A percentile compares a stretch with the other conserved stretches of the same genome.
Conservation (phyloP, 495 filamentous ascomycete species). For the Cercophora newfieldiana region DNA sequence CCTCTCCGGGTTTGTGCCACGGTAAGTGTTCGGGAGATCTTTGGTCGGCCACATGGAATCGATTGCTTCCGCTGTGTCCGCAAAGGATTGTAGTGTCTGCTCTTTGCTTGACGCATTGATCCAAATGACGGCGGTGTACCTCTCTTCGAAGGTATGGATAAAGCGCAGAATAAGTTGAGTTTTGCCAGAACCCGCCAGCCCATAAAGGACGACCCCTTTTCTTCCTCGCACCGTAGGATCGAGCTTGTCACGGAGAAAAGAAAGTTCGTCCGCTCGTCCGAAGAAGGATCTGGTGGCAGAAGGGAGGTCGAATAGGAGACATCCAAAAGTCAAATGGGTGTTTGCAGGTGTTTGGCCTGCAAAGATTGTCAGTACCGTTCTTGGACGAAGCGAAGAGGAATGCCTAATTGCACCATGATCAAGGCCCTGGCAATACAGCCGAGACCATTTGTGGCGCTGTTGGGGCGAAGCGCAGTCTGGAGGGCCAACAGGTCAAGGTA, state of each 20-base stretch:
- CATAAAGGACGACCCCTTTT: neutral
- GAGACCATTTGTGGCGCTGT: too few relatives aligned
- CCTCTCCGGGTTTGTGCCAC: neutral
- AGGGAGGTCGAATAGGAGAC: neutral
- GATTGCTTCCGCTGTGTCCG: neutral
- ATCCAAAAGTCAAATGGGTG: neutral
- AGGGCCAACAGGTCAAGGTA: neutral
- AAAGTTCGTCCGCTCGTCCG: neutral
- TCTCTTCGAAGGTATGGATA: neutral
- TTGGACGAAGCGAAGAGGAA: too few relatives aligned
- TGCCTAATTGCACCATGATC: too few relatives aligned
- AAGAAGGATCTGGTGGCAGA: neutral
- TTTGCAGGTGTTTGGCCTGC: neutral
- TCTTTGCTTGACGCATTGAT: constrained; percentile 2
- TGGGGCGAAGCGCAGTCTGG: neutral
- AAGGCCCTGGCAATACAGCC: too few relatives aligned
- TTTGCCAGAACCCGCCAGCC: neutral
- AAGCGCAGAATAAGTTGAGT: neutral
- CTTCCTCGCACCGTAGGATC: neutral
- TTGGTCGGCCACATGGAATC: neutral
- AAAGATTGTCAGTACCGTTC: too few relatives aligned
- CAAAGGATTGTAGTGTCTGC: neutral
- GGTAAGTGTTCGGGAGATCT: neutral
- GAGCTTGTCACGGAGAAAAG: neutral
- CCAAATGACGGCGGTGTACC: neutral